Percentiles rank a stretch among this genome's conserved stretches.
phyloP scores from a whole-genome alignment of 1,139 yeast species.

The Blastobotrys capitulatus region DNA sequence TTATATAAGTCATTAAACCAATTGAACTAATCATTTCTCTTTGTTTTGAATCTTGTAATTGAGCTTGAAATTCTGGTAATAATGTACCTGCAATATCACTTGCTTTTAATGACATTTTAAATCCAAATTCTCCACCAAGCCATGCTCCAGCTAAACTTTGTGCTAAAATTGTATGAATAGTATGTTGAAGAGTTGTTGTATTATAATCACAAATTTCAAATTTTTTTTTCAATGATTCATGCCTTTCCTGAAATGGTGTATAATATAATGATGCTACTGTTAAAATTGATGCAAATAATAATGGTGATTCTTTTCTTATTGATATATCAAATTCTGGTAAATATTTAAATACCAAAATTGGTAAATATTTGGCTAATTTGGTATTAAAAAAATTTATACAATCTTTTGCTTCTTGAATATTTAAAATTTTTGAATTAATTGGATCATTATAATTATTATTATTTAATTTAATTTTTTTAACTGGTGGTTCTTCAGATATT shows the following conservation, averaged over 20 bases:
- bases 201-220: constrained; percentile 12
- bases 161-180: constrained; percentile 20
- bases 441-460: constrained; percentile 8
- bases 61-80: constrained; percentile 15
- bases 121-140: constrained; percentile 26
- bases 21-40: constrained; percentile 21
- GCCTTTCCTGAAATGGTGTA: constrained; percentile 18
- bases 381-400: constrained; percentile 19
- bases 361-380: constrained; percentile 23
- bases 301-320: constrained; percentile 19
- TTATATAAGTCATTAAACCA: constrained; percentile 24
- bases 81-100: constrained; percentile 22
- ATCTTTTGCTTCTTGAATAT: constrained; percentile 17
- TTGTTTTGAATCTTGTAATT: constrained; percentile 9
- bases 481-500: constrained; percentile 3
- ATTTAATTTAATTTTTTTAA: constrained; percentile 6
- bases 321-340: constrained; percentile 20
- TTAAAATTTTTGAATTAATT: constrained; percentile 12
- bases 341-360: constrained; percentile 23
- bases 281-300: constrained; percentile 21
- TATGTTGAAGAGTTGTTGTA: constrained; percentile 3
- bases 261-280: constrained; percentile 23
- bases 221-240: constrained; percentile 18
- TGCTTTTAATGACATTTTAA: constrained; percentile 21
- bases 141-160: constrained; percentile 24